Conservation (phyloP, 441 rosid genomes). For the Manihot esculenta region DNA sequence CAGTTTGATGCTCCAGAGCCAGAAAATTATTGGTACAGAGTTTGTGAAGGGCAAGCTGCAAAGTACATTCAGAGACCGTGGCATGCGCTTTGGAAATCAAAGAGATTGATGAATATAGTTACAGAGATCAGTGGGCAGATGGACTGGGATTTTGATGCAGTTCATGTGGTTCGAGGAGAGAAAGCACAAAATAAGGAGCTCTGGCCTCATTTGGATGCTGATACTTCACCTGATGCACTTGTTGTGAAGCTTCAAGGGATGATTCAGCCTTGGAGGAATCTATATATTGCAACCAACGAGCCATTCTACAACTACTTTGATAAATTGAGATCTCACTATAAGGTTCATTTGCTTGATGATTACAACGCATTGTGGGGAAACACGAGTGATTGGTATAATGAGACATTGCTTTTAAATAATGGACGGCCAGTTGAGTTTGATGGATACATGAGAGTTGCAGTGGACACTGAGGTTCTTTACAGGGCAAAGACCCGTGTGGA, state of each 20-base stretch:
- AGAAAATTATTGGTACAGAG: conserved; percentile 93
- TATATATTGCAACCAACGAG: conserved; percentile 85
- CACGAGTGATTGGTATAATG: conserved; percentile 87
- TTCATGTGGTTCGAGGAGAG: conserved; percentile 89
- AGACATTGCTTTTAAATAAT: conserved; percentile 61
- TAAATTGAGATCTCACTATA: conserved; percentile 77
- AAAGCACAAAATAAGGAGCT: conserved; percentile 76
- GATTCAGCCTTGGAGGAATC: conserved; percentile 73
- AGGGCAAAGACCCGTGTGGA: conserved; percentile 79
- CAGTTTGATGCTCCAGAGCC: conserved; percentile 91
- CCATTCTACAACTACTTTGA: conserved; percentile 88
- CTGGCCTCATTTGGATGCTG: conserved; percentile 85
- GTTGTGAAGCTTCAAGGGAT: conserved; percentile 55
- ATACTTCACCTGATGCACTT: conserved; percentile 84
- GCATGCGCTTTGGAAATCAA: conserved; percentile 89
- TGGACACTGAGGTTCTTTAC: conserved; percentile 88
- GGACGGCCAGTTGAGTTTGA: conserved; percentile 82
- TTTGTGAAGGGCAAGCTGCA: conserved; percentile 87
- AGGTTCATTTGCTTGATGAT: conserved; percentile 87
- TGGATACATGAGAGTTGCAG: conserved; percentile 96
- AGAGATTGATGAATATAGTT: conserved; percentile 92
- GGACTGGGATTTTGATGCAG: conserved; percentile 98
- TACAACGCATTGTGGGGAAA: conserved; percentile 79
- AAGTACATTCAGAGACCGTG: conserved; percentile 82
- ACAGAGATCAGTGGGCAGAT: conserved; percentile 76